Percentiles rank a stretch among this genome's conserved stretches.
Evolutionary conservation across 805 yeast species (phyloP).

Genomic region (Komagataella pseudopastoris): DNA sequence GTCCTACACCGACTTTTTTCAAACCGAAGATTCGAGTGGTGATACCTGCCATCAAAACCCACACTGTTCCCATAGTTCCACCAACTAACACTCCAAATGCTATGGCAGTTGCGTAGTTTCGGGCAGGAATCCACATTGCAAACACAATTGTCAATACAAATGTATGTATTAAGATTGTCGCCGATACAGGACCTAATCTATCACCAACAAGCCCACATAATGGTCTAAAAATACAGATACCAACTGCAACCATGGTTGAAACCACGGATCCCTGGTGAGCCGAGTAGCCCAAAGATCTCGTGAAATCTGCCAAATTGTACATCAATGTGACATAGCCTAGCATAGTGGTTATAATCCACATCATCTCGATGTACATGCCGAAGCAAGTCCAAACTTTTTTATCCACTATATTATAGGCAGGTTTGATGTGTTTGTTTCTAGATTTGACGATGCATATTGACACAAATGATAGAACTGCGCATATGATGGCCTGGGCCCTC

Average conservation of each 20-base stretch:
- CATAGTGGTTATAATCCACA: slow-evolving; percentile 32
- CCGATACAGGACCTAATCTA: slow-evolving; percentile 34
- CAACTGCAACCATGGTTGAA: slow-evolving; percentile 47
- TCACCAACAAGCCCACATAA: slow-evolving; percentile 37
- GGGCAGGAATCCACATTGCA: slow-evolving; percentile 46
- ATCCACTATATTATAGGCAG: slow-evolving; percentile 27
- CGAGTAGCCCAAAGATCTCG: slow-evolving; percentile 44
- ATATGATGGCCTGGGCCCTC: slow-evolving; percentile 30
- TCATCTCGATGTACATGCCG: slow-evolving; percentile 27
- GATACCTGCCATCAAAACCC: slow-evolving; percentile 40
- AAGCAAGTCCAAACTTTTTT: slow-evolving; percentile 19
- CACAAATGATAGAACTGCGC: slow-evolving; percentile 18
- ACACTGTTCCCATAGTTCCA: slow-evolving; percentile 45
- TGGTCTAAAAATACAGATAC: slow-evolving; percentile 45
- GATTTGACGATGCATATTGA: slow-evolving; percentile 23
- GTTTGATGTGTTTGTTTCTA: slow-evolving; percentile 21
- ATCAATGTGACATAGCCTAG: slow-evolving; percentile 49
- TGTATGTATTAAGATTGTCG: slow-evolving; percentile 22
- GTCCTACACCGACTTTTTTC: slow-evolving; percentile 33
- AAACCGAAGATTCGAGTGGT: slow-evolving; percentile 41
- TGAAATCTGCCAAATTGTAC: slow-evolving; percentile 46
- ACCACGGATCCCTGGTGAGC: slow-evolving; percentile 42
- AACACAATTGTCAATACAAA: slow-evolving; percentile 25
- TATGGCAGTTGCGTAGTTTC: slow-evolving; percentile 41
- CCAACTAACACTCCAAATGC: slow-evolving; percentile 41